Percentiles rank a stretch among this genome's conserved stretches.
Conservation (phyloP, 73 alveolate species). For the Effrenium voratum region DNA sequence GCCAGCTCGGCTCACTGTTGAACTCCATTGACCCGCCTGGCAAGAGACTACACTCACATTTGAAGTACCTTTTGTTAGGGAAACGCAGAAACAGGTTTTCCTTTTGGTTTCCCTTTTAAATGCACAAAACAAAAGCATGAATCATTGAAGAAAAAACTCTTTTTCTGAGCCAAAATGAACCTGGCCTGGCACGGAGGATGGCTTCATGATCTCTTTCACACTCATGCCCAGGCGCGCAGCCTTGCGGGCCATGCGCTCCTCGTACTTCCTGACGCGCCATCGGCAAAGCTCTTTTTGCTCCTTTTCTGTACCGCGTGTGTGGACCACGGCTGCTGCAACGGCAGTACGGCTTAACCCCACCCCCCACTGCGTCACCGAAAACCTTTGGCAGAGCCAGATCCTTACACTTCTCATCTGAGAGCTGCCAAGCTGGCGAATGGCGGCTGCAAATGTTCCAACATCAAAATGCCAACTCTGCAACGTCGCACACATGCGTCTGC, state of each 20-base stretch:
- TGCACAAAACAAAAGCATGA: not conserved
- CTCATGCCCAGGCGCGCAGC: conserved; percentile 58
- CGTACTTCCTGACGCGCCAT: conserved; percentile 23
- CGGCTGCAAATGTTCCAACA: too few species aligned
- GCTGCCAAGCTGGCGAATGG: too few species aligned
- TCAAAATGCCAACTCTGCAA: too few species aligned
- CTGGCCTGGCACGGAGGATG: conserved; percentile 73
- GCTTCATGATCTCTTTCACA: conserved; percentile 70
- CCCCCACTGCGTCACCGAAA: too few species aligned
- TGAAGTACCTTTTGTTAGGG: not conserved
- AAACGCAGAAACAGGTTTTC: not conserved
- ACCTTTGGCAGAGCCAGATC: too few species aligned
- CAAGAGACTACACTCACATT: too few species aligned
- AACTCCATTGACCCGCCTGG: conserved; percentile 43
- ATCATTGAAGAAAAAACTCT: not conserved
- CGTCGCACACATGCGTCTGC: too few species aligned
- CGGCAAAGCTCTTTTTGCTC: too few species aligned
- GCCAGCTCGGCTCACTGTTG: conserved; percentile 87
- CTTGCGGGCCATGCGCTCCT: conserved; percentile 91
- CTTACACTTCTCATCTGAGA: too few species aligned
- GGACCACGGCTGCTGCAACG: too few species aligned
- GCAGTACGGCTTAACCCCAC: too few species aligned
- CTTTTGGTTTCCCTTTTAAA: not conserved
- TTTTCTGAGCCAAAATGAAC: not conserved
- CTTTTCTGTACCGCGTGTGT: too few species aligned